phyloP scores from a whole-genome alignment of 345 rosid genomes.

The Camelina sativa region DNA sequence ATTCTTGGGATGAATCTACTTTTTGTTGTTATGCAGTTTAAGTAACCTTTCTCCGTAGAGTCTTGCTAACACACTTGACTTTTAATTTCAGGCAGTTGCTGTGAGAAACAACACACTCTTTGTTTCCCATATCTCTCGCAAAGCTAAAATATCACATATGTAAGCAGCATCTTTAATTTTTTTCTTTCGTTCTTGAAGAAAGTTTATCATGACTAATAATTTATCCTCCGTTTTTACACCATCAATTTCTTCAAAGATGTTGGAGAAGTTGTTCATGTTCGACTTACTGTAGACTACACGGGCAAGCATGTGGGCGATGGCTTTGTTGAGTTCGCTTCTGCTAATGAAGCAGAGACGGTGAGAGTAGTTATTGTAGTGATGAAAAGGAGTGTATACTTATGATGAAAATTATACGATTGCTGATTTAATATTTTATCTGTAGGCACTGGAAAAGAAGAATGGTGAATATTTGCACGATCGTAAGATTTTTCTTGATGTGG shows the following conservation, averaged over 20 bases:
- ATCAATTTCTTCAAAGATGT: no score
- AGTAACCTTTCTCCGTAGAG: background rate
- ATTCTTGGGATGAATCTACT: background rate
- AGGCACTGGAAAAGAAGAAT: slow-evolving; percentile 2
- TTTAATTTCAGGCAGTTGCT: background rate
- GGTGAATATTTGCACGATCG: background rate
- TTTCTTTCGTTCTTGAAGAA: background rate
- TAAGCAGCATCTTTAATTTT: background rate
- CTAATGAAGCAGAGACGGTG: background rate
- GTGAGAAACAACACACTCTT: background rate
- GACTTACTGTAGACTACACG: no score
- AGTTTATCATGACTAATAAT: background rate
- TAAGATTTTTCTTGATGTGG: background rate
- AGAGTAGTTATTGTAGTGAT: background rate
- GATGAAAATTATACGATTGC: background rate
- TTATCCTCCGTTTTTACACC: background rate
- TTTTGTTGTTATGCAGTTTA: background rate
- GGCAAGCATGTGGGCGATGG: no score
- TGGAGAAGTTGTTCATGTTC: no score
- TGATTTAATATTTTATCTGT: background rate
- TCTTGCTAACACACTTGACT: background rate
- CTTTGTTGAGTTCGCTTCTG: no score
- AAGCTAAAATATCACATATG: background rate
- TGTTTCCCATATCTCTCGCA: background rate
- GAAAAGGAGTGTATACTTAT: background rate